phyloP scores from a whole-genome alignment of 2,329 filamentous ascomycete species.

The Diaporthe australafricana region DNA sequence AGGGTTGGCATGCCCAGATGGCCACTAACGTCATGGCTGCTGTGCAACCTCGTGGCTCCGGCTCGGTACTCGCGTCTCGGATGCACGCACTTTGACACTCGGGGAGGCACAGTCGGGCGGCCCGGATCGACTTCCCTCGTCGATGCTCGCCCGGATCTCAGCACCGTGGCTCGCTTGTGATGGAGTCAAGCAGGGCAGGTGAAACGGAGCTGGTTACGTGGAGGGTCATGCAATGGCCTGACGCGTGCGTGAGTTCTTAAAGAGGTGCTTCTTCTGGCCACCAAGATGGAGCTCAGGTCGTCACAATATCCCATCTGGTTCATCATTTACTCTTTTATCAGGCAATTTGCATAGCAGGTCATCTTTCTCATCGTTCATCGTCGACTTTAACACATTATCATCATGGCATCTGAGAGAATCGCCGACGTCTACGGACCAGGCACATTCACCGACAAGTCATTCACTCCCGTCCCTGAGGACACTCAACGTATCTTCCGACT shows the following conservation, averaged over 20 bases:
- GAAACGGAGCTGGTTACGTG: neutral
- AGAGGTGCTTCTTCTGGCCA: neutral
- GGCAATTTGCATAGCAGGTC: neutral
- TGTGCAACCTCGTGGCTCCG: neutral
- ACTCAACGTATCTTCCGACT: constrained; percentile 47
- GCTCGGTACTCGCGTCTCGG: constrained; percentile 20
- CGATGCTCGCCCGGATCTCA: neutral
- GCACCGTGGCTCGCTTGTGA: neutral
- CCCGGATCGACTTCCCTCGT: neutral
- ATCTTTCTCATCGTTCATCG: neutral
- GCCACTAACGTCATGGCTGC: neutral
- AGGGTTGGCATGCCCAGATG: neutral
- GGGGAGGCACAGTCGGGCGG: neutral
- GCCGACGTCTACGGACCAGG: constrained; percentile 48
- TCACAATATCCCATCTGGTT: neutral
- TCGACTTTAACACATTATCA: neutral
- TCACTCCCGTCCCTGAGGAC: constrained; percentile 46
- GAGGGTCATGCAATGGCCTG: neutral
- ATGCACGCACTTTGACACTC: neutral
- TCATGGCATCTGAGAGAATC: constrained; percentile 39
- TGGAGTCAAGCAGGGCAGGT: neutral
- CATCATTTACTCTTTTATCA: neutral
- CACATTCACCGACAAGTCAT: constrained; percentile 45
- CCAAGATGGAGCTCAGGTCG: neutral
- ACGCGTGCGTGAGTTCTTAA: neutral